These are phyloP conservation scores for Butyriboletus appendiculatus DNA, from an alignment of 1,284 basidiomycete genomes.

Conservation along the genomic window DNA sequence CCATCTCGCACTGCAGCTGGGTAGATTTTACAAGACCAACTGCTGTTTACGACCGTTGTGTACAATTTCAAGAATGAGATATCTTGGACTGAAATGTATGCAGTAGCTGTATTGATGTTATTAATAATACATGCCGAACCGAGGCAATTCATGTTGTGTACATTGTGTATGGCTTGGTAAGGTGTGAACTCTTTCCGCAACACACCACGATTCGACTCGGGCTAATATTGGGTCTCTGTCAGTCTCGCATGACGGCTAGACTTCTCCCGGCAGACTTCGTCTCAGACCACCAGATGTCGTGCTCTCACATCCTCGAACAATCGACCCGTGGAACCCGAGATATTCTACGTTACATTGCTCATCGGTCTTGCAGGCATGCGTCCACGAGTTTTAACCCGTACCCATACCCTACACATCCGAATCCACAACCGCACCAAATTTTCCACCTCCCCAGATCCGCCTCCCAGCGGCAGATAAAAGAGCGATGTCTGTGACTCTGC, in stretches of 20 bases:
- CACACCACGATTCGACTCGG: not conserved
- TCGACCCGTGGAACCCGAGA: constrained; percentile 6
- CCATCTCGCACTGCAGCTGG: not conserved
- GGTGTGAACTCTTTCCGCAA: not conserved
- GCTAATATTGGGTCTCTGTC: not conserved
- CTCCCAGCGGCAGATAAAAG: constrained; percentile 59
- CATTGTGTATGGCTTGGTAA: not conserved
- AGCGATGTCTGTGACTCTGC: constrained; percentile 52
- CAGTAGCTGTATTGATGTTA: not conserved
- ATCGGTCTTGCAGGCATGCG: constrained; percentile 16
- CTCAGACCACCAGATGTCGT: constrained; percentile 12
- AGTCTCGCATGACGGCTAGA: not conserved
- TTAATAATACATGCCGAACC: not conserved
- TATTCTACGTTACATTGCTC: constrained; percentile 6
- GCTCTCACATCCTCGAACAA: constrained; percentile 8
- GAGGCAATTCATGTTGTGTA: not conserved
- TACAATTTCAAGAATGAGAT: not conserved
- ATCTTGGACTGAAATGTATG: not conserved
- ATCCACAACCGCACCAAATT: constrained; percentile 67
- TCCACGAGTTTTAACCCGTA: constrained; percentile 41
- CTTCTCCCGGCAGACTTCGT: not conserved
- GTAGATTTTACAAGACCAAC: not conserved
- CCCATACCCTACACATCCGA: constrained; percentile 54
- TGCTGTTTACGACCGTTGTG: constrained; percentile 1
- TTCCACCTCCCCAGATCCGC: constrained; percentile 63